Percentiles rank a stretch among this genome's conserved stretches.
phyloP scores from a whole-genome alignment of 805 yeast genomes.

The Saccharomycopsis fermentans region DNA sequence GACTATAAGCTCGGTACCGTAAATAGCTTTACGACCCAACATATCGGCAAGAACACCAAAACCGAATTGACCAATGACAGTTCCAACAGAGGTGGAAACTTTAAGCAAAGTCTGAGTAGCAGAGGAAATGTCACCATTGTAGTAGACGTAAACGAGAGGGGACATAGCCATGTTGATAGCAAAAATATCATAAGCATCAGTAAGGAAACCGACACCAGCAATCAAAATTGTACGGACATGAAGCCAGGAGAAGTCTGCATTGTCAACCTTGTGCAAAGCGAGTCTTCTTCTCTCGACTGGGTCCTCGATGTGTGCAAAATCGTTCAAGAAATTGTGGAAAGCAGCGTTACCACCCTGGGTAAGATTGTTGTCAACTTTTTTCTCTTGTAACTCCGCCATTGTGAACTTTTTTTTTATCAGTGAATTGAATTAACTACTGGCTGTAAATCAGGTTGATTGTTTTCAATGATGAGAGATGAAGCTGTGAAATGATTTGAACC shows the following conservation, averaged over 20 bases:
- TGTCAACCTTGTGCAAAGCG: conserved; percentile 75
- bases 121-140: conserved; percentile 52
- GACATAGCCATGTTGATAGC: conserved; percentile 77
- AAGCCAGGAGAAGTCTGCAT: conserved; percentile 72
- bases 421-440: no score
- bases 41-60: conserved; percentile 78
- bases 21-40: conserved; percentile 77
- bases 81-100: conserved; percentile 88
- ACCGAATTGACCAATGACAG: conserved; percentile 81
- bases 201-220: conserved; percentile 86
- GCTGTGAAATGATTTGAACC: no score
- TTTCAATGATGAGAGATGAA: no score
- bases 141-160: conserved; percentile 70
- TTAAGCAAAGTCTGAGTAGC: conserved; percentile 70
- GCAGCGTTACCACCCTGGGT: conserved; percentile 77
- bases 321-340: conserved; percentile 71
- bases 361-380: neutral
- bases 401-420: neutral
- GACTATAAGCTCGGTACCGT: conserved; percentile 77
- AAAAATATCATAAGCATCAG: conserved; percentile 88
- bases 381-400: neutral
- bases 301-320: conserved; percentile 72
- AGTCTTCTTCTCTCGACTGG: conserved; percentile 81
- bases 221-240: conserved; percentile 72
- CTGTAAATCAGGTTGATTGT: neutral